Conservation (phyloP, 1,139 yeast genomes). For the Zygoascus meyerae region DNA sequence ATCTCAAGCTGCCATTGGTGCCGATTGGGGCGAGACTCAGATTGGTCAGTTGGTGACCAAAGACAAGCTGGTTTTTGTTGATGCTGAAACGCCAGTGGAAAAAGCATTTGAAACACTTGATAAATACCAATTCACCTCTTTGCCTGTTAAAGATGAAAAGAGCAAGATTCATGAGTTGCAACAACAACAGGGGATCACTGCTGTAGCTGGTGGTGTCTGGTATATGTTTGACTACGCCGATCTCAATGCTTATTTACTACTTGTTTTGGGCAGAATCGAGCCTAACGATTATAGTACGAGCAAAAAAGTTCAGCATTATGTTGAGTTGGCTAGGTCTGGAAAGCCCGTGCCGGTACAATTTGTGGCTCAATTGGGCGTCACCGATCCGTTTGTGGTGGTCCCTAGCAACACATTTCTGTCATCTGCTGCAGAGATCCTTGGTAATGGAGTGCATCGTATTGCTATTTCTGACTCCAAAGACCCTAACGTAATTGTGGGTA, state of each 20-base stretch:
- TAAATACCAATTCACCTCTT: conserved; percentile 67
- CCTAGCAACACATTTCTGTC: conserved; percentile 62
- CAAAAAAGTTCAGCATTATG: conserved; percentile 25
- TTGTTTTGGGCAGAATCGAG: conserved; percentile 59
- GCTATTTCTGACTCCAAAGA: conserved; percentile 60
- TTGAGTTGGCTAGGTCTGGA: conserved; percentile 35
- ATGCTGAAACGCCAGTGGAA: conserved; percentile 64
- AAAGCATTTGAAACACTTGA: conserved; percentile 76
- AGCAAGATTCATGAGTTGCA: conserved; percentile 10
- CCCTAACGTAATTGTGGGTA: conserved; percentile 46
- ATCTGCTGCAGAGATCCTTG: conserved; percentile 75
- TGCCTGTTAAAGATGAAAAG: conserved; percentile 58
- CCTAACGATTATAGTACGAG: conserved; percentile 27
- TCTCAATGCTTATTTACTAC: conserved; percentile 71
- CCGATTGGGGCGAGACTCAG: conserved; percentile 70
- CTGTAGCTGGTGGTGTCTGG: conserved; percentile 24
- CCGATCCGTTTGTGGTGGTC: conserved; percentile 77
- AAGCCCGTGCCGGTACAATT: conserved; percentile 66
- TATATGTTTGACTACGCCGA: conserved; percentile 86
- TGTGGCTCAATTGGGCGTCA: conserved; percentile 72
- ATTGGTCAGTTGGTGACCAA: conserved; percentile 70
- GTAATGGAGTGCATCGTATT: conserved; percentile 87
- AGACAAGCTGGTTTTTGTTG: conserved; percentile 68
- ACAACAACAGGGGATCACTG: conserved; percentile 3
- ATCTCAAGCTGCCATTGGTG: conserved; percentile 28